Evolutionary conservation across 2,329 filamentous ascomycete genomes (phyloP).

Genomic region (Colletotrichum costaricense): DNA sequence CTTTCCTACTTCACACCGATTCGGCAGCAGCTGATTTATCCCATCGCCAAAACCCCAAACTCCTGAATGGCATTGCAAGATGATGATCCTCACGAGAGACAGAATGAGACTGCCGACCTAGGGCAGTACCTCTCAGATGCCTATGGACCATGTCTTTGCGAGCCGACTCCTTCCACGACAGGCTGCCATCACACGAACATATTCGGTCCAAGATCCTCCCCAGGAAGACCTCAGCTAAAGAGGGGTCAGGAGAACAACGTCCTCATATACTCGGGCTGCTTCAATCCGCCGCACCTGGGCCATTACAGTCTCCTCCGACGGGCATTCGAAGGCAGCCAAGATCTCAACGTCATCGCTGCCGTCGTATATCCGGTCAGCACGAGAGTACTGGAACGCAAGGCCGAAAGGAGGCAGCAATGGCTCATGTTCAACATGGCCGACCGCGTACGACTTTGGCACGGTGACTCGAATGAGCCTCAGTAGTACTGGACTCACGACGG

Average conservation of each 20-base stretch:
- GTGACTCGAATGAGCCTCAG: neutral
- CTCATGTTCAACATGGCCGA: neutral
- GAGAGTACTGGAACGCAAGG: neutral
- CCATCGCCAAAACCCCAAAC: neutral
- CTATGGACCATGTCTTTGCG: neutral
- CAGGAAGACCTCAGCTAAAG: neutral
- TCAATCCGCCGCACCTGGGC: neutral
- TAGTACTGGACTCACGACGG: neutral
- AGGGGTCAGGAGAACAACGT: neutral
- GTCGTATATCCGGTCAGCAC: neutral
- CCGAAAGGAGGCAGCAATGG: neutral
- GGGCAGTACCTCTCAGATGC: neutral
- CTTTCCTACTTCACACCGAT: neutral
- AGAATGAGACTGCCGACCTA: neutral
- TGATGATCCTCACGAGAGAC: neutral
- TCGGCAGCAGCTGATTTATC: neutral
- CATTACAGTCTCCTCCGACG: neutral
- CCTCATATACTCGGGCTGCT: neutral
- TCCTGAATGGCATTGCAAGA: neutral
- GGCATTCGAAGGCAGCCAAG: neutral
- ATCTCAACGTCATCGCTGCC: neutral
- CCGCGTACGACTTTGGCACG: neutral
- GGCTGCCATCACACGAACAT: neutral
- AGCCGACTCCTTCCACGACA: neutral
- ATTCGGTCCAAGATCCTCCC: neutral